Base-by-base conservation (phyloP, 345 rosid genomes). In the Citrus mangshanensis region DNA sequence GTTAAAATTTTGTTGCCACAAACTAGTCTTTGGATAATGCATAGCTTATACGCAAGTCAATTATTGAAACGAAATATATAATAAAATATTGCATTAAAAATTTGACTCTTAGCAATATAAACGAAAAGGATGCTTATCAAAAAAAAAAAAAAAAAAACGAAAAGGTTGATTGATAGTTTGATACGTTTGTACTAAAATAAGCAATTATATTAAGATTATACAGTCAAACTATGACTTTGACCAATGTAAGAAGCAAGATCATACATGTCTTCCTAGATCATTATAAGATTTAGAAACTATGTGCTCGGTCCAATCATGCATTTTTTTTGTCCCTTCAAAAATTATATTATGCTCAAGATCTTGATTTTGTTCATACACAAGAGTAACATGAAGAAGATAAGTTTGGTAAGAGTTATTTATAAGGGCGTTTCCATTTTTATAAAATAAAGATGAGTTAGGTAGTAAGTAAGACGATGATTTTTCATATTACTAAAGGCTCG, bases 211-310 rank as follows among this genome's bases (percentile, higher is more conserved):
- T 71, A 37, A 74, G 71, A 73, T 46, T 42, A 58, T 58, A 40
- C 38, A 35, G 83, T 84, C 83, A 70, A 74, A 74, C 72, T 32
- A 78, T 58, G 74, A 77, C 79, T 69, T 65, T 34, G 46, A 42
- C 28, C 75, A 81, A 78, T 49, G 61, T 19, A 68, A 72, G 54
- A 38, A 68, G 28, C 18, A 38, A 68, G 28, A 2, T 22, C 28
- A 22, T 3, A 9, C 3, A 65, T 66, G 6, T 19, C 22, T 16
- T 22, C 42, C 25, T 37, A 22, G 21, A 35, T 38, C 28, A 70
- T 49, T 70, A 30, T 49, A 51, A 70, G 74, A 30, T 51, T 19
- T 18, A 51, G 25, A 51, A 30, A 73, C 25, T 30, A 37, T 72
- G 56, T 65, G 14, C 56, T 46, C 16, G 51, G 54, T 49, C 69